phyloP scores from a whole-genome alignment of 108 stramenopile genomes.

The Nitzschia sp. region DNA sequence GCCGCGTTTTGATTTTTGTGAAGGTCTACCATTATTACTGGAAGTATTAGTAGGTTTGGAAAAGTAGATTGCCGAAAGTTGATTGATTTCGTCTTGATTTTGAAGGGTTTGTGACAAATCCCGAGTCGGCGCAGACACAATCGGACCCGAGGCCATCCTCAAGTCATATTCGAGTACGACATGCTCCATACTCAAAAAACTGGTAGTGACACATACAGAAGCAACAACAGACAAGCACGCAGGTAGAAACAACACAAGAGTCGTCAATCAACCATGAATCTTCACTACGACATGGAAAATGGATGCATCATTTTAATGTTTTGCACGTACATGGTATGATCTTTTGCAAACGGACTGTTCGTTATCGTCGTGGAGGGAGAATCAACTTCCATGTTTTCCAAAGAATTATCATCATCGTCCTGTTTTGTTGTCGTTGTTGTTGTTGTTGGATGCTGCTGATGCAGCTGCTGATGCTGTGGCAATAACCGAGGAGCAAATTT shows the following conservation, averaged over 20 bases:
- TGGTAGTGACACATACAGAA: not conserved
- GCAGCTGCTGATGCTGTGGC: not conserved
- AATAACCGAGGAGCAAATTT: slow-evolving; percentile 65
- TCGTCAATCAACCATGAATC: too few species aligned
- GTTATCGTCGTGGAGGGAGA: not conserved
- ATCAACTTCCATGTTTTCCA: not conserved
- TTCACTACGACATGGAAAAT: too few species aligned
- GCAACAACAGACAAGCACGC: not conserved
- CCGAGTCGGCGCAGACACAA: slow-evolving; percentile 26
- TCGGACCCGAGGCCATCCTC: slow-evolving; percentile 32
- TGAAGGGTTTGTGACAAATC: slow-evolving; percentile 33
- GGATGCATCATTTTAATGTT: too few species aligned
- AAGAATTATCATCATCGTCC: not conserved
- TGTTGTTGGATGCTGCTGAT: too few species aligned
- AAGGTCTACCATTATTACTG: slow-evolving; percentile 42
- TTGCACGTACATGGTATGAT: slow-evolving; percentile 33
- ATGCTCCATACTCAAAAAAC: slow-evolving; percentile 35
- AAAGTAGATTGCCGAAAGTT: slow-evolving; percentile 28
- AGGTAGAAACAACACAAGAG: too few species aligned
- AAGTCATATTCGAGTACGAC: slow-evolving; percentile 46
- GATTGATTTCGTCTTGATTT: slow-evolving; percentile 57
- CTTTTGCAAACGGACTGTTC: slow-evolving; percentile 17
- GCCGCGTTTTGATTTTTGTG: too few species aligned
- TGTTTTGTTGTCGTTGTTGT: too few species aligned
- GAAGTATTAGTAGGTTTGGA: slow-evolving; percentile 11